Evolutionary conservation across 176 grass and related monocot species (phyloP), one percentile per base, ranked within the genome.

Genomic region (Oryza coarctata): DNA sequence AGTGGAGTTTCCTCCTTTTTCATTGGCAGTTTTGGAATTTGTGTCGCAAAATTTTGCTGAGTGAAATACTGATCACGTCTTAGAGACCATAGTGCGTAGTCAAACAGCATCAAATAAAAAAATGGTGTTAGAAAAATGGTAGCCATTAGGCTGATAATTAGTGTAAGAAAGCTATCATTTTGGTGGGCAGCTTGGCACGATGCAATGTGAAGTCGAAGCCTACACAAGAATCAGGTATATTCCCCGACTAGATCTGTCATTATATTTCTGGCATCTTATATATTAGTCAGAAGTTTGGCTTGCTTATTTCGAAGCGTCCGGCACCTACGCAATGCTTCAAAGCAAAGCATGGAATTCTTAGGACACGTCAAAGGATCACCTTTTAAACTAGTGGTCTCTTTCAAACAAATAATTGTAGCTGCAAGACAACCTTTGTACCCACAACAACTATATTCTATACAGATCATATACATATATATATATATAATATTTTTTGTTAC

Each of bases 191-290:
- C 71, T 62, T 81, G 77, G 22, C 32, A 58, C 43, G 41, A 73
- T 34, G 67, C 76, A 77, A 40, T 66, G 71, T 73, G 74, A 78
- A 78, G 73, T 65, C 78, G 86, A 78, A 65, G 86, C 67, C 66
- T 43, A 41, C 73, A 6, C 33, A 78, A 14, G 86, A 88, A 83
- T 78, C 73, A 22, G 44, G 80, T 88, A 83, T 78, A 88, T 88
- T 88, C 86, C 80, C 43, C 20, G 13, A 15, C 13, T 27, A 33
- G 9, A 10, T 65, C 9, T 83, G 25, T 78, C 58, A 65, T 55
- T 65, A 77, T 58, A 65, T 75, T 72, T 71, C 18, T 65, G 74
- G 73, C 66, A 57, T 64, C 73, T 29, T 32, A 70, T 73, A 43
- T 61, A 65, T 86, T 41, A 50, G 76, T 80, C 76, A 72, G 58